Evolutionary conservation across 2,329 filamentous ascomycete species (phyloP).

Genomic region (Fusarium miscanthi): DNA sequence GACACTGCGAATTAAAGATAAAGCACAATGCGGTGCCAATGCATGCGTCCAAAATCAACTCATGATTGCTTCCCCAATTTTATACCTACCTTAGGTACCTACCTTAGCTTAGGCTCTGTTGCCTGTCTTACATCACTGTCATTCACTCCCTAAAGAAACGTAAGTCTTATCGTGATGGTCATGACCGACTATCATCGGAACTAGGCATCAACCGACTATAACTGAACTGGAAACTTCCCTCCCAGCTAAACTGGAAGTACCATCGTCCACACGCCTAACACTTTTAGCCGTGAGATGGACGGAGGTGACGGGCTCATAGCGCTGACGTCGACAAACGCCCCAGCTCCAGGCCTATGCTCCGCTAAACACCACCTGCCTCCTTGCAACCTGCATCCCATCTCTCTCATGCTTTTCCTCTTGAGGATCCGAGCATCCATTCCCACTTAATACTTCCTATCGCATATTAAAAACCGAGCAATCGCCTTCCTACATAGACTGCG

Average conservation of each 20-base stretch:
- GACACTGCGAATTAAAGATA: conserved; percentile 18
- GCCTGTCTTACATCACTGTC: conserved; percentile 7
- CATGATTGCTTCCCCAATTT: conserved; percentile 3
- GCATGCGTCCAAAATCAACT: conserved; percentile 1
- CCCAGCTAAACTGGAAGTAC: conserved; percentile 12
- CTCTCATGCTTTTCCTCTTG: conserved; percentile 33
- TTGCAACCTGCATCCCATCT: conserved; percentile 38
- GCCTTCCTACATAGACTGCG: conserved; percentile 38
- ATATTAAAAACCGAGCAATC: conserved; percentile 24
- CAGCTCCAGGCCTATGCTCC: conserved; percentile 43
- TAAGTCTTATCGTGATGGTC: conserved; percentile 7
- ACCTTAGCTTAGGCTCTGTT: background rate
- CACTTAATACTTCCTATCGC: conserved; percentile 20
- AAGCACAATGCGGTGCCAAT: conserved; percentile 12
- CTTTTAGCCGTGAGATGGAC: conserved; percentile 39
- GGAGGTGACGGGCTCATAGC: conserved; percentile 46
- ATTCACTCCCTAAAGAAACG: background rate
- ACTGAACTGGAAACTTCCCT: conserved; percentile 11
- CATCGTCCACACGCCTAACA: conserved; percentile 22
- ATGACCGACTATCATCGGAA: conserved; percentile 33
- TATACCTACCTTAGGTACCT: background rate
- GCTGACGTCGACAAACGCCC: conserved; percentile 61
- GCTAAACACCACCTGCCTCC: conserved; percentile 49
- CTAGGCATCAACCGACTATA: conserved; percentile 26
- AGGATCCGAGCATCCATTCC: conserved; percentile 10